Evolutionary conservation across 176 grass and related monocot species (phyloP), one percentile per base, ranked within the genome.

Genomic region (Phoenix dactylifera): DNA sequence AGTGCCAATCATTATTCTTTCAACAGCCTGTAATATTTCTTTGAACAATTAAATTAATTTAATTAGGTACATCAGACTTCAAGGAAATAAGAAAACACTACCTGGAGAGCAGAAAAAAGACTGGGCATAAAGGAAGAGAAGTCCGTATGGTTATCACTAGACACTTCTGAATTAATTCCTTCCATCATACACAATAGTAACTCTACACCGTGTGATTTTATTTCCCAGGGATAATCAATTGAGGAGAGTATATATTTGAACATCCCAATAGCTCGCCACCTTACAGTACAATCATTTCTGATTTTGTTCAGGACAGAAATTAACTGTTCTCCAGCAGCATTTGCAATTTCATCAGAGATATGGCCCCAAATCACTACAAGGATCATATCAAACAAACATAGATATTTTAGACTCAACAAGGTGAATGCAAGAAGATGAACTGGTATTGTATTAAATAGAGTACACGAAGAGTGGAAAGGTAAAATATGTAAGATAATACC

Each of bases 1-100:
- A 58, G 83, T 71, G 67, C 71, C 54, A 61, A 95, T 95, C 77
- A 90, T 95, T 35, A 95, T 70, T 5, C 54, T 82, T 82, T 90
- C 79, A 72, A 95, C 82, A 64, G 77, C 77, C 91, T 95, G 66
- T 68, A 62, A 61, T 59, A 76, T 26, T 72, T 23, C 32, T 35
- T 55, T 14, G 74, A 60, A 29, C 58, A 52, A 70, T 50, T 67
- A 24, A 63, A 52, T 53, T 75, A 54, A 73, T 53, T 20, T 51
- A 12, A 51, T 55, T 62, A 53, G 24, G 62, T 23, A 6, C 3
- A 14, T 16, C 6, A 56, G 49, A 67, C 6, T 30, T 53, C 54
- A 16, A 57, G 60, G 44, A 35, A 69, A 50, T 50, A 26, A 3
- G 0, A 68, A 18, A 76, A 26, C 10, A 51, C 63, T 88, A 95